These are phyloP conservation scores for Lenzites betulinus DNA, from an alignment of 768 basidiomycete genomes.

Conservation along the genomic window DNA sequence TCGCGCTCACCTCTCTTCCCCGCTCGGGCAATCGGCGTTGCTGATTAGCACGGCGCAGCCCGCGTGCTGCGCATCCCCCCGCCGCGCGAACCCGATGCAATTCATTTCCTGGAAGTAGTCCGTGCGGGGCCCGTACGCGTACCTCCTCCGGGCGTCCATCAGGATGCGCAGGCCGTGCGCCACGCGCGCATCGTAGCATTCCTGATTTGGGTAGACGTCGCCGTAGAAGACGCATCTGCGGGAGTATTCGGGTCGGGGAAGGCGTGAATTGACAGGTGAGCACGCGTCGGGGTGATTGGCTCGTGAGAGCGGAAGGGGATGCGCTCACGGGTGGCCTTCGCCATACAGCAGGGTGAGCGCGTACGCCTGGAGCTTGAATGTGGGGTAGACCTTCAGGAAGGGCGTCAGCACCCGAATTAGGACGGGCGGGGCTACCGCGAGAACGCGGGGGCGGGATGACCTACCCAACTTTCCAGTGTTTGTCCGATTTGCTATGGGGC, in stretches of 20 bases:
- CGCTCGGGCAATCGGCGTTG: conserved; percentile 39
- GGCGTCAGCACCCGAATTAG: background rate
- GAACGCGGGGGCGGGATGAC: conserved; percentile 22
- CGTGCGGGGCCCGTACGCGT: conserved; percentile 62
- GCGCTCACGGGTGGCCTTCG: conserved; percentile 71
- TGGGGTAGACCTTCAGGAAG: conserved; percentile 53
- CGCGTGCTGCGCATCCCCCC: conserved; percentile 51
- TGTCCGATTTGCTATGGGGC: conserved; percentile 62
- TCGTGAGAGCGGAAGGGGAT: background rate
- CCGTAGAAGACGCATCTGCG: conserved; percentile 86
- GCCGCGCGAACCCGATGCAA: conserved; percentile 77
- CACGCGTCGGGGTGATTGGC: background rate
- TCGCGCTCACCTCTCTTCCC: conserved; percentile 11
- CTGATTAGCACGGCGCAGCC: conserved; percentile 77
- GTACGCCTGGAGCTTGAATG: conserved; percentile 84
- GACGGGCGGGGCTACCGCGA: background rate
- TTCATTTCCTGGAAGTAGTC: conserved; percentile 64
- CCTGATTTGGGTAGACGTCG: conserved; percentile 72
- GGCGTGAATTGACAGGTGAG: background rate
- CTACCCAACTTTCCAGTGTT: conserved; percentile 81
- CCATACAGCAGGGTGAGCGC: conserved; percentile 73
- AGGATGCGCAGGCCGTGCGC: conserved; percentile 55
- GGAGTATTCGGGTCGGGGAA: background rate
- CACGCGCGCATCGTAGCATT: conserved; percentile 59
- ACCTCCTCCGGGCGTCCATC: conserved; percentile 61